These are phyloP conservation scores for Ramaria rubella DNA, from an alignment of 768 basidiomycete species.

Conservation along the genomic window DNA sequence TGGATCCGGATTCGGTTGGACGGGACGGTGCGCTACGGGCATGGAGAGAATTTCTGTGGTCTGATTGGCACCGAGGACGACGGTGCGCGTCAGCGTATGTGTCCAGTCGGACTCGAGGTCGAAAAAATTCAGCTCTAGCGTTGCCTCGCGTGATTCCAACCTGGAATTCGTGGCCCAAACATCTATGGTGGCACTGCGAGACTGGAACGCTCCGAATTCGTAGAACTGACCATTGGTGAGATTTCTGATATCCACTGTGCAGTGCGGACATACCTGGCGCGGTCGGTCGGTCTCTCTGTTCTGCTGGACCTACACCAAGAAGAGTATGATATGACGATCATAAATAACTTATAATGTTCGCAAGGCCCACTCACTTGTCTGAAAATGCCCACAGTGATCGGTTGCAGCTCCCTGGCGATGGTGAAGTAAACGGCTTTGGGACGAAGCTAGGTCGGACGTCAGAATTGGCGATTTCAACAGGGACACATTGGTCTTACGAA, in stretches of 20 bases:
- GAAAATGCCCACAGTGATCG: constrained; percentile 35
- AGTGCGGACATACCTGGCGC: constrained; percentile 20
- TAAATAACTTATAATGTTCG: background rate
- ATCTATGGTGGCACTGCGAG: constrained; percentile 23
- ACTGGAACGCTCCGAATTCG: constrained; percentile 29
- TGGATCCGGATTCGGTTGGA: constrained; percentile 3
- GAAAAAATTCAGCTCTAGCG: constrained; percentile 29
- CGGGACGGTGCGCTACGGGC: constrained; percentile 18
- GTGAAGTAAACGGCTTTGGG: constrained; percentile 32
- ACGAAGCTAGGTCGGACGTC: constrained; percentile 16
- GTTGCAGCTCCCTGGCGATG: constrained; percentile 37
- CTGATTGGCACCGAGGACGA: constrained; percentile 32
- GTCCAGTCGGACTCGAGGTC: constrained; percentile 28
- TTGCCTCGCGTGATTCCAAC: constrained; percentile 17
- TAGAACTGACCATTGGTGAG: constrained; percentile 22
- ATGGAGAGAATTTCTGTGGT: constrained; percentile 35
- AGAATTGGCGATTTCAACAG: constrained; percentile 15
- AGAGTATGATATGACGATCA: constrained; percentile 16
- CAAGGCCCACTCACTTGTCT: constrained; percentile 22
- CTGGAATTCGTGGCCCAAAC: constrained; percentile 38
- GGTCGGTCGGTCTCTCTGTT: constrained; percentile 29
- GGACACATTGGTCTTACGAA: constrained; percentile 26
- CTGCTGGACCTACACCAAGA: constrained; percentile 25
- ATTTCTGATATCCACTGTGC: background rate
- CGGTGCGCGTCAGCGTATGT: constrained; percentile 14